These are phyloP conservation scores for Aspergillus flavus DNA, from an alignment of 2,329 filamentous ascomycete species.

Conservation along the genomic window DNA sequence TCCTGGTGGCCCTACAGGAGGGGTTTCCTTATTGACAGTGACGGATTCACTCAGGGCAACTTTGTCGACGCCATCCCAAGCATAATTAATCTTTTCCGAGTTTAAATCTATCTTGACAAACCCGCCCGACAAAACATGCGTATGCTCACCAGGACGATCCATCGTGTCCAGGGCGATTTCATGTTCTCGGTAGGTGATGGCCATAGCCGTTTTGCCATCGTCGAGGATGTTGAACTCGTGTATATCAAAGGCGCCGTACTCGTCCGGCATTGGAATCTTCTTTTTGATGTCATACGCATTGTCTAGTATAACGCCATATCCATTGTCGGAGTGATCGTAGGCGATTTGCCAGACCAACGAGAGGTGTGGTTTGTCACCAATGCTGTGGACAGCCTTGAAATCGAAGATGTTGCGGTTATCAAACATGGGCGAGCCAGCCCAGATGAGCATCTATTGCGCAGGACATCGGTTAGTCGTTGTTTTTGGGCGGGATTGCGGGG, in stretches of 20 bases:
- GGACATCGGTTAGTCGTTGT: background rate
- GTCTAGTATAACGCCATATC: constrained; percentile 52
- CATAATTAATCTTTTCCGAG: constrained; percentile 33
- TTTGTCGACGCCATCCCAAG: constrained; percentile 37
- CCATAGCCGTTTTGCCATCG: constrained; percentile 35
- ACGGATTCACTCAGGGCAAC: constrained; percentile 27
- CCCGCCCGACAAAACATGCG: constrained; percentile 32
- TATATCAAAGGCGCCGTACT: constrained; percentile 36
- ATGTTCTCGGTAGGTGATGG: constrained; percentile 23
- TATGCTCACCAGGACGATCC: constrained; percentile 27
- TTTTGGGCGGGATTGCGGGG: background rate
- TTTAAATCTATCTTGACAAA: constrained; percentile 38
- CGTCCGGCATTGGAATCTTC: constrained; percentile 35
- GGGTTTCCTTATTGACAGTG: constrained; percentile 11
- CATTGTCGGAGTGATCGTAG: constrained; percentile 40
- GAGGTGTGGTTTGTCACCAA: constrained; percentile 47
- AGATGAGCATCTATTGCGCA: constrained; percentile 37
- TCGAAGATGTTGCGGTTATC: constrained; percentile 51
- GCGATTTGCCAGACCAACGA: constrained; percentile 44
- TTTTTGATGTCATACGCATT: constrained; percentile 48
- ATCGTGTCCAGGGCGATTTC: constrained; percentile 27
- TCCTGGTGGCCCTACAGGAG: constrained; percentile 22
- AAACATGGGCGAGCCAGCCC: constrained; percentile 48
- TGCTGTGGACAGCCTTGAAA: constrained; percentile 45
- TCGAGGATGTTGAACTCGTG: constrained; percentile 43